Base-by-base conservation (phyloP, 129 eudicot genomes). In the Dittrichia graveolens region DNA sequence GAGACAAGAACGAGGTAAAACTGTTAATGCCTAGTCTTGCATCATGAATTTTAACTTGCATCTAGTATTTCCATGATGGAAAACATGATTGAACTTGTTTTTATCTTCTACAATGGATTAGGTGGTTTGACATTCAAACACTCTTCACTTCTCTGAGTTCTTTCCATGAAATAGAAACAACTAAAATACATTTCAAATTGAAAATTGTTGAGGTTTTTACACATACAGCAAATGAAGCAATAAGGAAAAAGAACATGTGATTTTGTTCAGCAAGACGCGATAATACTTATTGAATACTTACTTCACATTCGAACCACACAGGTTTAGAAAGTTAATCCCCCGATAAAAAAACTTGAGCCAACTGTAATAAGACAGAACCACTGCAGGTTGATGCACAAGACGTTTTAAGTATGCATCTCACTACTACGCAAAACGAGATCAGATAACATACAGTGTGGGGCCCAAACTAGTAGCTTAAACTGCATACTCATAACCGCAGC, bases 261-360 rank as follows among this genome's bases (percentile, higher is more conserved):
- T 39, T 15, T 9, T n/a, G 57, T 59, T 57, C 56, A 61, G 16
- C 16, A 39, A 69, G 16, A 18, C 55, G 15, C 37, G 45, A 69
- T 13, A 42, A 5, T n/a, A 40, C 64, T 78, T 70, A 69, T 78
- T 73, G 19, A 47, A n/a, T 59, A 73, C 34, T 47, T 76, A 61
- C 53, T 75, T 75, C 47, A 74, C 39, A 73, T 52, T 61, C 16
- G 53, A 18, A 66, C 54, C 58, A 45, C 16, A 44, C 41, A 76
- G 44, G 52, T 35, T 49, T 15, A 43, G 35, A 65, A 52, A 54
- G 37, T 31, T 54, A 73, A 56, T 45, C 71, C 63, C 45, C 7
- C 46, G 24, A 48, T 61, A 24, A 24, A 11, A 55, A 72, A 64
- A 24, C 65, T 52, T 59, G 69, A 24, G 71, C 71, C 50, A 78